Conservation (phyloP, 2,329 filamentous ascomycete genomes). For the Aaosphaeria pasadenensis region DNA sequence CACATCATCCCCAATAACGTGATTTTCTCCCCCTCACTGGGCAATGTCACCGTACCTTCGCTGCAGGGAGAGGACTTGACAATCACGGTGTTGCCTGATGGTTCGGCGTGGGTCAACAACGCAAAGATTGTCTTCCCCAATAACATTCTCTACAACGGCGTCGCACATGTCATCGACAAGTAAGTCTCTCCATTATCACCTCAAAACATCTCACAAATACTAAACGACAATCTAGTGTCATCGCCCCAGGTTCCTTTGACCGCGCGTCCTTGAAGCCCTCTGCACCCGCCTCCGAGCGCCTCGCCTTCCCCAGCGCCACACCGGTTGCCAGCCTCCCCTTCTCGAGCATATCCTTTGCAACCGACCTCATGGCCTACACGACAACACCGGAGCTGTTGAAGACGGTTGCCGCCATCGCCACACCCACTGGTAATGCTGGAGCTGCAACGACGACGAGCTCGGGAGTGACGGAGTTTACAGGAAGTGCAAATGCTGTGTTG, state of each 20-base stretch:
- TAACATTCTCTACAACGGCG: constrained; percentile 22
- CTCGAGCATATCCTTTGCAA: constrained; percentile 17
- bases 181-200: constrained; percentile 1
- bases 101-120: constrained; percentile 22
- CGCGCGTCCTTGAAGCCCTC: constrained; percentile 15
- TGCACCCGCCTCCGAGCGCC: constrained; percentile 13
- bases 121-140: constrained; percentile 20
- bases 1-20: constrained; percentile 25
- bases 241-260: constrained; percentile 14
- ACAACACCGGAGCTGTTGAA: constrained; percentile 21
- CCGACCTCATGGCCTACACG: constrained; percentile 18
- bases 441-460: constrained; percentile 4
- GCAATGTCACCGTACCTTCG: constrained; percentile 20
- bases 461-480: not conserved
- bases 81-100: constrained; percentile 22
- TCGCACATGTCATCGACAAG: constrained; percentile 24
- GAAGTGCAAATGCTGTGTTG: not conserved
- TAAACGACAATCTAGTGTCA: constrained; percentile 9
- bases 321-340: constrained; percentile 14
- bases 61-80: constrained; percentile 17
- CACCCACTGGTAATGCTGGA: constrained; percentile 3
- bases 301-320: constrained; percentile 20
- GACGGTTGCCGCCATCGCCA: constrained; percentile 20
- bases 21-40: constrained; percentile 21
- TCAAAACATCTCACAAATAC: not conserved